Evolutionary conservation across 1,284 basidiomycete genomes (phyloP).

Genomic region (Violaceomyces palustris): DNA sequence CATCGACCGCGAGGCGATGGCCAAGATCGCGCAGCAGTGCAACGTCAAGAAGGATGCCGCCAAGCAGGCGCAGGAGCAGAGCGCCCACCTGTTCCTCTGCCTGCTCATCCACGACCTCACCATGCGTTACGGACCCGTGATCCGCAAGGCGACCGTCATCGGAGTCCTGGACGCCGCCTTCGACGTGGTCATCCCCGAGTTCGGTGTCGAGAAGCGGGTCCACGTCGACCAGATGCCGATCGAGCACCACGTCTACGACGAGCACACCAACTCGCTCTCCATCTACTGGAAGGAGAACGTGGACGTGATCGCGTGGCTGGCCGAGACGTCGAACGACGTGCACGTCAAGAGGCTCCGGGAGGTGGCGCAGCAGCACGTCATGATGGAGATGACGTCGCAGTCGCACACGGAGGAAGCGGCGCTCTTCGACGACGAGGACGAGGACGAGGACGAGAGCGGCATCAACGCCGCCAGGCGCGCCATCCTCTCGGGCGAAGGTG

Average conservation of each 20-base stretch:
- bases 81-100: slow-evolving; percentile 88
- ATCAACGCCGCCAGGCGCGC: slow-evolving; percentile 22
- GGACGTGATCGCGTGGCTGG: slow-evolving; percentile 89
- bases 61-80: slow-evolving; percentile 88
- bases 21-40: slow-evolving; percentile 78
- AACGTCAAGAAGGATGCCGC: slow-evolving; percentile 81
- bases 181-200: slow-evolving; percentile 87
- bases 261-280: slow-evolving; percentile 78
- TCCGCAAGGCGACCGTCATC: slow-evolving; percentile 80
- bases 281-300: slow-evolving; percentile 63
- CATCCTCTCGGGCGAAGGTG: slow-evolving; percentile 28
- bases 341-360: slow-evolving; percentile 45
- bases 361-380: slow-evolving; percentile 28
- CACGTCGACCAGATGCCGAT: slow-evolving; percentile 95
- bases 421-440: slow-evolving; percentile 43
- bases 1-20: slow-evolving; percentile 93
- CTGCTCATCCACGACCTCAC: slow-evolving; percentile 88
- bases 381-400: slow-evolving; percentile 44
- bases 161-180: slow-evolving; percentile 92
- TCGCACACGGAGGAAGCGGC: slow-evolving; percentile 40
- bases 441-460: slow-evolving; percentile 14
- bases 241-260: slow-evolving; percentile 84
- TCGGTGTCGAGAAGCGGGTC: slow-evolving; percentile 95
- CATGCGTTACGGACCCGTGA: slow-evolving; percentile 85
- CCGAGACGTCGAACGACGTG: slow-evolving; percentile 74